Evolutionary conservation across 192 early-diverging fungal species (phyloP).

Genomic region (Allomyces javanicus): DNA sequence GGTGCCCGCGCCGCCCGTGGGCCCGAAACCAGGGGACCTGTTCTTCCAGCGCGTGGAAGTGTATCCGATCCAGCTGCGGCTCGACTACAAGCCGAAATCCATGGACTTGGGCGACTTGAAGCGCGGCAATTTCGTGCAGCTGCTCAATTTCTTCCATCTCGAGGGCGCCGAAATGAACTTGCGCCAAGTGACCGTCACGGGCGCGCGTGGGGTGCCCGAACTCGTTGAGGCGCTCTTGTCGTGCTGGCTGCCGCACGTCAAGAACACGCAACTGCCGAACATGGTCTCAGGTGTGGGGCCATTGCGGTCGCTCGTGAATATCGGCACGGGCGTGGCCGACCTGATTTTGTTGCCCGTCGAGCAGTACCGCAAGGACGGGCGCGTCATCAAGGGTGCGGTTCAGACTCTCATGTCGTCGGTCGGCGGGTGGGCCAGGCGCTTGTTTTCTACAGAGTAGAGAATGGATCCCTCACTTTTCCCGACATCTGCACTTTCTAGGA

Average conservation of each 20-base stretch:
- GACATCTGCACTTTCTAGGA: constrained; percentile 13
- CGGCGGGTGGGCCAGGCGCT: too few species aligned
- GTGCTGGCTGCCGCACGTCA: constrained; percentile 82
- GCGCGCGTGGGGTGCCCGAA: constrained; percentile 49
- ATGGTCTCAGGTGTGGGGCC: constrained; percentile 78
- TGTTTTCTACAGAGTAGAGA: not conserved
- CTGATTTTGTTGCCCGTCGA: constrained; percentile 78
- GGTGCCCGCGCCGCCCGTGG: not conserved
- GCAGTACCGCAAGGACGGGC: constrained; percentile 82
- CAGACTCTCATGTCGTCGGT: not conserved
- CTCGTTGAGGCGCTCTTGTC: constrained; percentile 41
- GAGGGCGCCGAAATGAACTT: constrained; percentile 82
- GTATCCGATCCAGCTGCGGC: constrained; percentile 53
- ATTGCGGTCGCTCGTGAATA: constrained; percentile 68
- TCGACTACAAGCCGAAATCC: constrained; percentile 96
- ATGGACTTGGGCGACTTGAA: constrained; percentile 51
- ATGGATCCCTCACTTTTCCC: not conserved
- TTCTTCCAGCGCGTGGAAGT: constrained; percentile 44
- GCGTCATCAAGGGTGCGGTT: constrained; percentile 48
- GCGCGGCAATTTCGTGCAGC: constrained; percentile 53
- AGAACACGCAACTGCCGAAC: constrained; percentile 71
- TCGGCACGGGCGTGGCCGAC: constrained; percentile 80
- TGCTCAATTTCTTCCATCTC: constrained; percentile 83
- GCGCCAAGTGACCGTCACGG: constrained; percentile 48
- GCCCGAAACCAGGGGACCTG: not conserved